phyloP scores from a whole-genome alignment of 345 rosid genomes.

The Fremontodendron californicum region DNA sequence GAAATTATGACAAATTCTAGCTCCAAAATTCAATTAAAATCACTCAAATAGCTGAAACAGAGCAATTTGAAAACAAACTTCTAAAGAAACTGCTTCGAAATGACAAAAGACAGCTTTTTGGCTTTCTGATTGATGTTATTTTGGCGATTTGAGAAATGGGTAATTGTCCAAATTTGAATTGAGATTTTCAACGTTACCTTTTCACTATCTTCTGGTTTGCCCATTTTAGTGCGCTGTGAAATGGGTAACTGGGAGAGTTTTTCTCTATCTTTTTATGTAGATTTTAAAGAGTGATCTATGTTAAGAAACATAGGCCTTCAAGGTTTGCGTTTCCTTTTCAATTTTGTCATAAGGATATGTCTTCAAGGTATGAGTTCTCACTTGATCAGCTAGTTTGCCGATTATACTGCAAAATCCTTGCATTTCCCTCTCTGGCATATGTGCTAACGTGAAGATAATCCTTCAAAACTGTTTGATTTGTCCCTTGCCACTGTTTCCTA shows the following conservation, averaged over 20 bases:
- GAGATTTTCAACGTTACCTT: conserved; percentile 26
- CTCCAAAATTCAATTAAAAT: neutral
- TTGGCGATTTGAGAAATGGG: conserved; percentile 1
- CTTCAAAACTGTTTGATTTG: neutral
- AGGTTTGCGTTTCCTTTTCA: no score
- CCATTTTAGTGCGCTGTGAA: conserved; percentile 42
- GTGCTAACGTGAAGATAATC: neutral
- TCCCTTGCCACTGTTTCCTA: neutral
- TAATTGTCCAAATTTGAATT: conserved; percentile 15
- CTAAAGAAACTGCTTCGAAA: neutral
- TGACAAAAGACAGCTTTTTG: neutral
- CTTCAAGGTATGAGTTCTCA: neutral
- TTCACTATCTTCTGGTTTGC: conserved; percentile 47
- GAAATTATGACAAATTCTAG: neutral
- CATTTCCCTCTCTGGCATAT: no score
- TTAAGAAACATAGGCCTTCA: no score
- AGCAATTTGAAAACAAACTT: conserved; percentile 10
- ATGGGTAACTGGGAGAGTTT: conserved; percentile 1
- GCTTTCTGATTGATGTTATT: neutral
- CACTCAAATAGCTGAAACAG: neutral
- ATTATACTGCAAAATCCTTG: no score
- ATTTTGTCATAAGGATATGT: no score
- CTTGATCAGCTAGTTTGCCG: no score
- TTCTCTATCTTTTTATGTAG: no score
- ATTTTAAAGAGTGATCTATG: no score